Evolutionary conservation across 2,329 filamentous ascomycete species (phyloP).

Genomic region (Colletotrichum sp.): DNA sequence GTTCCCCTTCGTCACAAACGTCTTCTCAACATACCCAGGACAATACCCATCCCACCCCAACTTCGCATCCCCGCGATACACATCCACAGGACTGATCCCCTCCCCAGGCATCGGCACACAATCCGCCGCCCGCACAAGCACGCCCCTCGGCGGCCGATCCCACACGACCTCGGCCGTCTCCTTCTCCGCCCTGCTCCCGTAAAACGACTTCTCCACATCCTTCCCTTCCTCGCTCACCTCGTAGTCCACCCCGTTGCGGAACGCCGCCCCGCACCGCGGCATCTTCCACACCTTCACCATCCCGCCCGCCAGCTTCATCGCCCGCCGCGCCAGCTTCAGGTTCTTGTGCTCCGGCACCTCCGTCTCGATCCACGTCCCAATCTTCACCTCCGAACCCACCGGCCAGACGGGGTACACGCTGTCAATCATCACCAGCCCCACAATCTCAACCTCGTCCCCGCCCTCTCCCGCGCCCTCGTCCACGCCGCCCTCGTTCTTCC

Average conservation of each 20-base stretch:
- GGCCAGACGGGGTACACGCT: slow-evolving; percentile 43
- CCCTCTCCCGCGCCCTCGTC: not conserved
- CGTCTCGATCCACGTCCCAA: slow-evolving; percentile 14
- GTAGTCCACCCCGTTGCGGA: not conserved
- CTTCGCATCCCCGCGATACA: slow-evolving; percentile 41
- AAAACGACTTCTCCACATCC: not conserved
- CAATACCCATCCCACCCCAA: slow-evolving; percentile 58
- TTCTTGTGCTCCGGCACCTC: slow-evolving; percentile 38
- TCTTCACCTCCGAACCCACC: slow-evolving; percentile 18
- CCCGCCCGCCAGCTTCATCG: slow-evolving; percentile 46
- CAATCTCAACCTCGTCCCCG: slow-evolving; percentile 37
- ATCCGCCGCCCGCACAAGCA: slow-evolving; percentile 52
- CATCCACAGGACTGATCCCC: slow-evolving; percentile 43
- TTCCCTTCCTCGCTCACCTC: not conserved
- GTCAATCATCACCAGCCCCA: slow-evolving; percentile 60
- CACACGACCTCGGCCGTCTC: slow-evolving; percentile 21
- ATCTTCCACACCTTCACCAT: slow-evolving; percentile 47
- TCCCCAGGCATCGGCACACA: slow-evolving; percentile 37
- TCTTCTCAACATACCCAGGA: slow-evolving; percentile 45
- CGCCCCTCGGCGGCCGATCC: slow-evolving; percentile 40
- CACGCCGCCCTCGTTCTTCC: slow-evolving; percentile 30
- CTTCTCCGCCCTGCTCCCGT: slow-evolving; percentile 3
- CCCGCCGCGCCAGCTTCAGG: slow-evolving; percentile 37
- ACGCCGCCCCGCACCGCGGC: slow-evolving; percentile 35
- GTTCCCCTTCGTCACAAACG: slow-evolving; percentile 56